A percentile compares a stretch with the other conserved stretches of the same genome.
Conservation (phyloP, 2,329 filamentous ascomycete genomes). For the Ophiostoma piceae region DNA sequence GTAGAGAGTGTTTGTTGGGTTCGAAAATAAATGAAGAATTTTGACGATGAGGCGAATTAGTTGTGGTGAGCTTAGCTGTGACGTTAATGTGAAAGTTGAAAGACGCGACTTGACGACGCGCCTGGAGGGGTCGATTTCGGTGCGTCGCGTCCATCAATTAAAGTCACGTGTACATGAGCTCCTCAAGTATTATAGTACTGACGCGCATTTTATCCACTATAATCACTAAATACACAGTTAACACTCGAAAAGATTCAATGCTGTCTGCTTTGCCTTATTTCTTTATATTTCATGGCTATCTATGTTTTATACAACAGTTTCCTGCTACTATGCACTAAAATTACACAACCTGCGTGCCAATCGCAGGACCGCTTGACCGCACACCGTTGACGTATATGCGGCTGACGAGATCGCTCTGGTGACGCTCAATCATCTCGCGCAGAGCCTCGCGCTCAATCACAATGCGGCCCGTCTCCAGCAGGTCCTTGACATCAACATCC, state of each 20-base stretch:
- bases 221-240: neutral
- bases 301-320: neutral
- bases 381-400: slow-evolving; percentile 43
- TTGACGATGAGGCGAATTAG: neutral
- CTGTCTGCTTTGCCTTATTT: neutral
- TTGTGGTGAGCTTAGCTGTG: slow-evolving; percentile 1
- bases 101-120: slow-evolving; percentile 15
- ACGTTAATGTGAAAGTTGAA: slow-evolving; percentile 1
- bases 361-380: slow-evolving; percentile 33
- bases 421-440: slow-evolving; percentile 64
- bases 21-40: neutral
- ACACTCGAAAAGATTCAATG: neutral
- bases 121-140: neutral
- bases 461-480: slow-evolving; percentile 77
- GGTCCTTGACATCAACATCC: slow-evolving; percentile 94
- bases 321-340: neutral
- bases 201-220: too few relatives aligned
- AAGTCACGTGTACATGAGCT: slow-evolving; percentile 12
- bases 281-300: neutral
- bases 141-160: slow-evolving; percentile 13
- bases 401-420: slow-evolving; percentile 61
- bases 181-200: neutral
- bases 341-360: slow-evolving; percentile 31
- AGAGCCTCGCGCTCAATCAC: slow-evolving; percentile 82
- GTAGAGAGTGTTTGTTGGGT: neutral